Base-by-base conservation (phyloP, 140 eudicot genomes). In the Ambrosia hybrid region DNA sequence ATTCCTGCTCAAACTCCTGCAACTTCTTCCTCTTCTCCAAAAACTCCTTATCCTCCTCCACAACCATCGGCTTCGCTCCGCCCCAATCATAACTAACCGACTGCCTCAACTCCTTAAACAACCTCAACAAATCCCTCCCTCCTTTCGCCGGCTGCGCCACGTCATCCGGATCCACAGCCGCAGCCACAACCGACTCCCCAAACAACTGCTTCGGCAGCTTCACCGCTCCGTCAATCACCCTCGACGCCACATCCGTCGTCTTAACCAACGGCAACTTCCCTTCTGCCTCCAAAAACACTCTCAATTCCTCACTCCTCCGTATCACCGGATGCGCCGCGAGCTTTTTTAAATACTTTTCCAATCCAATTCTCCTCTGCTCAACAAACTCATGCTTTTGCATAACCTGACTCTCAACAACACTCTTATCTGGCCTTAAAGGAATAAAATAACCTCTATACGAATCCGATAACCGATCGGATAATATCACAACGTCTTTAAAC, bases 361-460 rank as follows among this genome's bases (percentile, higher is more conserved):
- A 59, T 0, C 84, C 96, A 36, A 61, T 74, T 16, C 96, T 75
- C 77, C 98, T 84, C 56, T 86, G 93, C 80, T 93, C 98, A 48
- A 93, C 86, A 69, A 93, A 93, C 68, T 90, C 98, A 5, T 80
- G 78, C 67, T 84, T 82, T 67, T 90, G 97, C 97, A 93, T 90
- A 52, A 93, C 92, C 49, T 89, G 96, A 33, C 98, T 68, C 85
- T 93, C 98, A 57, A 93, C 98, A 8, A 90, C 94, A 65, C 89
- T 88, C 89, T 93, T 93, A 79, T 93, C 98, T 41, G 98, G 98
- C 83, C 98, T 77, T 11, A 87, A 14, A 12, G 98, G 98, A 5
- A 93, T 84, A 39, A 90, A 85, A 84, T 36, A 88, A 0, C 98
- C 98, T 5, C 98, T 56, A 48, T 76, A 90, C 2, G 86, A 73